These are phyloP conservation scores for Cyberlindnera sargentensis DNA, from an alignment of 805 yeast genomes.

Conservation along the genomic window DNA sequence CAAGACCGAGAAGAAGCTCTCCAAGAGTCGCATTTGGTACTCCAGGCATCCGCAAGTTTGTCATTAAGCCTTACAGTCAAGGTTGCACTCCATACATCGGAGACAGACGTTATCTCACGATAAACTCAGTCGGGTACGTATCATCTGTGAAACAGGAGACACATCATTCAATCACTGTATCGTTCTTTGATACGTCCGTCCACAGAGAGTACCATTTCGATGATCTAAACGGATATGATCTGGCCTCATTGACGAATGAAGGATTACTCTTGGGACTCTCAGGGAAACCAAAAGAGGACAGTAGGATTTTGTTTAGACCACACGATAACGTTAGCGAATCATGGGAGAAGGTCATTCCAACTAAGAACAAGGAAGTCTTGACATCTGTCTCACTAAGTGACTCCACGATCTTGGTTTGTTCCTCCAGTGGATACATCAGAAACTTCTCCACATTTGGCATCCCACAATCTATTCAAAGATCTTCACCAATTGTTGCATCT, in stretches of 20 bases:
- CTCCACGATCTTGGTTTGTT: conserved; percentile 56
- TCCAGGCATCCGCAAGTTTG: conserved; percentile 17
- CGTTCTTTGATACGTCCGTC: conserved; percentile 72
- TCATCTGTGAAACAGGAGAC: conserved; percentile 61
- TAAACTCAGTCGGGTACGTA: conserved; percentile 75
- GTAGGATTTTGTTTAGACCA: conserved; percentile 56
- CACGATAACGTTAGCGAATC: conserved; percentile 57
- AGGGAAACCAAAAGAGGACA: conserved; percentile 30
- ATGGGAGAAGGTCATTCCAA: conserved; percentile 65
- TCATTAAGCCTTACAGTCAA: conserved; percentile 63
- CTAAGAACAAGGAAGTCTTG: conserved; percentile 47
- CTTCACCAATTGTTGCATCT: conserved; percentile 60
- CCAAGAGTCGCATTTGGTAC: neutral
- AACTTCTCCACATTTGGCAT: conserved; percentile 68
- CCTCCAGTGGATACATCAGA: conserved; percentile 70
- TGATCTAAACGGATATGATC: conserved; percentile 63
- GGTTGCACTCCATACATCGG: conserved; percentile 80
- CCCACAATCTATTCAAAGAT: conserved; percentile 60
- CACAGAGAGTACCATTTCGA: conserved; percentile 82
- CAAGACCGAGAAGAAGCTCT: conserved; percentile 2
- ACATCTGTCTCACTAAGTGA: conserved; percentile 64
- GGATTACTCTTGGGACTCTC: conserved; percentile 61
- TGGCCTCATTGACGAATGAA: conserved; percentile 62
- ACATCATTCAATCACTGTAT: conserved; percentile 71
- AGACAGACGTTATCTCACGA: conserved; percentile 69